Evolutionary conservation across 768 basidiomycete species (phyloP).

Genomic region (Amanita subjunquillea): DNA sequence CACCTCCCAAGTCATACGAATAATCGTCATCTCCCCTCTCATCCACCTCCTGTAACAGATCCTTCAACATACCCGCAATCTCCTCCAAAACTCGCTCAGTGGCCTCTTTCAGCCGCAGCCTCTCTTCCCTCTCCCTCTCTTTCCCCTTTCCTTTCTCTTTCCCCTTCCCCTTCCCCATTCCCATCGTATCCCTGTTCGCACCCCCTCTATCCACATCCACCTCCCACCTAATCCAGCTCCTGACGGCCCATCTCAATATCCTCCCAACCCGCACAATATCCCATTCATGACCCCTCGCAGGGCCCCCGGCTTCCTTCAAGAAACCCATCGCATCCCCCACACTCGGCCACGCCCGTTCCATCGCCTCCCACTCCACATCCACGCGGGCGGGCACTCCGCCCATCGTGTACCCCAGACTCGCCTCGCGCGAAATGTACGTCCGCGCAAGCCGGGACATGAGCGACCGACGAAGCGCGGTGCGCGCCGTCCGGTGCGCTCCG

Average conservation of each 20-base stretch:
- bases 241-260: constrained; percentile 41
- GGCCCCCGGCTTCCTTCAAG: constrained; percentile 6
- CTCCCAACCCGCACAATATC: constrained; percentile 50
- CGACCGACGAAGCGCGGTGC: constrained; percentile 52
- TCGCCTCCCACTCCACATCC: constrained; percentile 49
- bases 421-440: constrained; percentile 50
- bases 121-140: not conserved
- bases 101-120: constrained; percentile 13
- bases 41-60: constrained; percentile 66
- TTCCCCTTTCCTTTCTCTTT: constrained; percentile 6
- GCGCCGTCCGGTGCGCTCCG: constrained; percentile 53
- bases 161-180: constrained; percentile 9
- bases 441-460: constrained; percentile 54
- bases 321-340: not conserved
- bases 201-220: constrained; percentile 17
- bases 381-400: constrained; percentile 52
- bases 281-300: constrained; percentile 37
- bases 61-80: constrained; percentile 57
- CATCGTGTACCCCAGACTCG: constrained; percentile 40
- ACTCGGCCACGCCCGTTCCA: constrained; percentile 68
- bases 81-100: constrained; percentile 58
- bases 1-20: constrained; percentile 54
- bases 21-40: constrained; percentile 55
- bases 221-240: constrained; percentile 45
- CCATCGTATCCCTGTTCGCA: constrained; percentile 14